Base-by-base conservation (phyloP, 768 basidiomycete species). In the Lactarius sanguifluus region DNA sequence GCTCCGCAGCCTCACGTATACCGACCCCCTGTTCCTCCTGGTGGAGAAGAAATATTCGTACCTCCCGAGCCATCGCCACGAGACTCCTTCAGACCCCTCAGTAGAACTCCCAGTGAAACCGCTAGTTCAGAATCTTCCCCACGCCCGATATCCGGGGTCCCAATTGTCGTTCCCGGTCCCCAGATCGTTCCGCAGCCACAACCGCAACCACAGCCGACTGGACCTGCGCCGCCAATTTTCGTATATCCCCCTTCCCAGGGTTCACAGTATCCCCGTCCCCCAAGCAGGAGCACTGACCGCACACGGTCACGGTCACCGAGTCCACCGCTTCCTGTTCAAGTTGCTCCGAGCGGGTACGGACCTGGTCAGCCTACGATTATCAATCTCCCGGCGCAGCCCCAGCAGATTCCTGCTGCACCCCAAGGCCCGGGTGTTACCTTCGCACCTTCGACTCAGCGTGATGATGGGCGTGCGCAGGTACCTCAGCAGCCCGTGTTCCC, bases 41-140 rank as follows among this genome's bases (percentile, higher is more conserved):
- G 18, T 15, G 69, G 64, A 0, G 57, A 57, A 0, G 64, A 57
- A 0, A 3, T 36, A 5, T 70, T 34, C 43, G 52, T 70, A 52
- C 69, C 69, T n/a, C 40, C 69, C 32, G 41, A 43, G 25, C 61
- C 65, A 15, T 60, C 68, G 12, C 43, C n/a, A 28, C 41, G 34
- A 28, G 25, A 25, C 13, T 25, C 50, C 23, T 25, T 5, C 25
- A 15, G 50, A 43, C 20, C 32, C 55, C 52, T 23, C 20, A n/a
- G 43, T 23, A 16, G 50, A 20, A 56, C 28, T 3, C 34, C 62
- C 32, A 57, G 28, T 32, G 41, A 13, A 40, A 18, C 2, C 25
- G 1, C 20, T 23, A 23, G 6, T 8, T 20, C 15, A 10, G 55
- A 16, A 30, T 64, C 41, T 40, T 58, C 57, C 15, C 66, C 25